phyloP scores from a whole-genome alignment of 2,329 filamentous ascomycete species.

The Cyanodermella asteris region DNA sequence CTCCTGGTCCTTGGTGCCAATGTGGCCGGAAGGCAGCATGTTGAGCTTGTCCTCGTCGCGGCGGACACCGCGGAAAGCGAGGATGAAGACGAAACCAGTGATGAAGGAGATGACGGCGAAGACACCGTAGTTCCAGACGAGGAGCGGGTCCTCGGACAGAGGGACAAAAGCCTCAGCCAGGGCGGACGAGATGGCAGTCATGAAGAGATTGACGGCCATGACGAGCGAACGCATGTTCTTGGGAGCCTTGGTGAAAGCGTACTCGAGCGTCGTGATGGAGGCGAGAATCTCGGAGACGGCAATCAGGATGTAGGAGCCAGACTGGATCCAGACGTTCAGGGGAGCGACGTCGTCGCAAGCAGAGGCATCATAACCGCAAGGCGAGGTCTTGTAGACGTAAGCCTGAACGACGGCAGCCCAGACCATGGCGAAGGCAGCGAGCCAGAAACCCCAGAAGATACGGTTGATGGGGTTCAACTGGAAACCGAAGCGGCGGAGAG shows the following conservation, averaged over 20 bases:
- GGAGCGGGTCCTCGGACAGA: conserved; percentile 39
- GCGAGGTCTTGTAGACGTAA: conserved; percentile 35
- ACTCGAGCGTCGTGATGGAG: conserved; percentile 47
- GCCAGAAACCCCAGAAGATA: conserved; percentile 27
- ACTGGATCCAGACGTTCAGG: conserved; percentile 42
- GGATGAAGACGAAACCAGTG: conserved; percentile 41
- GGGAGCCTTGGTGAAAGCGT: conserved; percentile 54
- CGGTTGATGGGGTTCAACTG: conserved; percentile 31
- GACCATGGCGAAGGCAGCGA: conserved; percentile 27
- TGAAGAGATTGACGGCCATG: conserved; percentile 45
- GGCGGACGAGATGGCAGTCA: conserved; percentile 45
- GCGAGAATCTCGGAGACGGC: conserved; percentile 34
- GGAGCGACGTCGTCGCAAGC: conserved; percentile 25
- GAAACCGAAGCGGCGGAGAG: conserved; percentile 23
- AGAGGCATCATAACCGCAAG: conserved; percentile 39
- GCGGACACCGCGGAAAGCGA: no score
- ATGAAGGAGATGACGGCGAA: conserved; percentile 40
- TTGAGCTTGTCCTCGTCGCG: no score
- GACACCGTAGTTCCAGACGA: conserved; percentile 50
- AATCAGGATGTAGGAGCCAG: conserved; percentile 23
- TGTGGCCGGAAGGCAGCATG: no score
- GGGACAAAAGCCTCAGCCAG: conserved; percentile 47
- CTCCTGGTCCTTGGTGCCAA: no score
- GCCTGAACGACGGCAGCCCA: conserved; percentile 27
- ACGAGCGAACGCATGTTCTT: conserved; percentile 66